phyloP scores from a whole-genome alignment of 805 yeast species.

The Teunomyces gatunensis region DNA sequence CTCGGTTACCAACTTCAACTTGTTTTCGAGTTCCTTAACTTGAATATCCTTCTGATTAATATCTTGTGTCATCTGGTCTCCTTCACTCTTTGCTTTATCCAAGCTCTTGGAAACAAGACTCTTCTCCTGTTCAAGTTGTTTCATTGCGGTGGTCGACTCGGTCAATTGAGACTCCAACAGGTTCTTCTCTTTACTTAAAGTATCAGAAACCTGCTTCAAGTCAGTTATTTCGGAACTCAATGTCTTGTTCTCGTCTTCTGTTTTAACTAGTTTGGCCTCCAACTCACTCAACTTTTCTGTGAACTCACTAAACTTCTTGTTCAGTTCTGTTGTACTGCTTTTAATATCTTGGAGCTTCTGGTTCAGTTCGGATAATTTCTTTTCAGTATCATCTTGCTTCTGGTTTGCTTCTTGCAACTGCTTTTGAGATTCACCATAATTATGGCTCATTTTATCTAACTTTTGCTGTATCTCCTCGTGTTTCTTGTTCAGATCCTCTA shows the following conservation, averaged over 20 bases:
- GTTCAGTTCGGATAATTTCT: not conserved
- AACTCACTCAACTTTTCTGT: not conserved
- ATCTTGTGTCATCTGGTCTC: not conserved
- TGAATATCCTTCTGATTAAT: not conserved
- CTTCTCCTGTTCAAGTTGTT: constrained; percentile 3
- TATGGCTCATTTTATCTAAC: not conserved
- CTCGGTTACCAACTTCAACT: not conserved
- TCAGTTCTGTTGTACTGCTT: not conserved
- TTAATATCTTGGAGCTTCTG: not conserved
- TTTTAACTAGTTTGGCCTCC: not conserved
- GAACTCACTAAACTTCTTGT: not conserved
- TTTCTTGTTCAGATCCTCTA: not conserved
- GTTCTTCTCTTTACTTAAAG: not conserved
- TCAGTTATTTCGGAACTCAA: not conserved
- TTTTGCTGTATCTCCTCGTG: not conserved
- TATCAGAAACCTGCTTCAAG: not conserved
- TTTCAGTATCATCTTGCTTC: not conserved
- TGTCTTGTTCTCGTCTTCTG: not conserved
- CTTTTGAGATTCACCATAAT: not conserved
- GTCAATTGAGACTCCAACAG: constrained; percentile 5
- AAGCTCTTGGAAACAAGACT: not conserved
- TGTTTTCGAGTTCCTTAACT: not conserved
- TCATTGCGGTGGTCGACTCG: not conserved
- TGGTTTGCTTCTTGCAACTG: not conserved
- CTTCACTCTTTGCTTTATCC: not conserved